phyloP scores from a whole-genome alignment of 768 basidiomycete species.

The Wakefieldia striispora region DNA sequence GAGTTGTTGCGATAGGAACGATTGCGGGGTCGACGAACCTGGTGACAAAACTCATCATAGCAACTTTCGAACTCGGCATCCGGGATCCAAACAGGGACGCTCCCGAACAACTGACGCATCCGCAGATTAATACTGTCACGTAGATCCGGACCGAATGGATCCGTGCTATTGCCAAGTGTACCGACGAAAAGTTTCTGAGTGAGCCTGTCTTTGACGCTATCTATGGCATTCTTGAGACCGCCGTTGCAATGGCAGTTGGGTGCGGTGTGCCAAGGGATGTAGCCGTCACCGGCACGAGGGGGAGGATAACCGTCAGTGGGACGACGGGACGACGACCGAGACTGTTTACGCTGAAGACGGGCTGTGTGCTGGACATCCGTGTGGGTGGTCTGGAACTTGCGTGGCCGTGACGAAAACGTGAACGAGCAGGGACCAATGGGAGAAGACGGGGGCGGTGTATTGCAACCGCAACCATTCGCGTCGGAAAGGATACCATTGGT shows the following conservation, averaged over 20 bases:
- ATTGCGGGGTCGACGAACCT: conserved; percentile 39
- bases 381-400: conserved; percentile 53
- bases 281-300: conserved; percentile 13
- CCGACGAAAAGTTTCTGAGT: conserved; percentile 63
- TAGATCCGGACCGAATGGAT: conserved; percentile 55
- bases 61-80: conserved; percentile 74
- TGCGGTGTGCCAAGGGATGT: conserved; percentile 44
- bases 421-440: conserved; percentile 15
- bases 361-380: conserved; percentile 35
- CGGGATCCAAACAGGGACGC: conserved; percentile 74
- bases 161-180: conserved; percentile 70
- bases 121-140: conserved; percentile 54
- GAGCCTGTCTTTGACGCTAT: conserved; percentile 57
- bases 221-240: conserved; percentile 79
- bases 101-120: conserved; percentile 40
- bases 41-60: conserved; percentile 88
- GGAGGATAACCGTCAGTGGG: conserved; percentile 35
- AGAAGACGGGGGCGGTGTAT: neutral
- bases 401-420: conserved; percentile 26
- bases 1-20: conserved; percentile 17
- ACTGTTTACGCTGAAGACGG: conserved; percentile 50
- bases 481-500: conserved; percentile 8
- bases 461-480: neutral
- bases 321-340: conserved; percentile 53
- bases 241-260: conserved; percentile 79